phyloP scores from a whole-genome alignment of 1,284 basidiomycete genomes.

The Boletus sp. region DNA sequence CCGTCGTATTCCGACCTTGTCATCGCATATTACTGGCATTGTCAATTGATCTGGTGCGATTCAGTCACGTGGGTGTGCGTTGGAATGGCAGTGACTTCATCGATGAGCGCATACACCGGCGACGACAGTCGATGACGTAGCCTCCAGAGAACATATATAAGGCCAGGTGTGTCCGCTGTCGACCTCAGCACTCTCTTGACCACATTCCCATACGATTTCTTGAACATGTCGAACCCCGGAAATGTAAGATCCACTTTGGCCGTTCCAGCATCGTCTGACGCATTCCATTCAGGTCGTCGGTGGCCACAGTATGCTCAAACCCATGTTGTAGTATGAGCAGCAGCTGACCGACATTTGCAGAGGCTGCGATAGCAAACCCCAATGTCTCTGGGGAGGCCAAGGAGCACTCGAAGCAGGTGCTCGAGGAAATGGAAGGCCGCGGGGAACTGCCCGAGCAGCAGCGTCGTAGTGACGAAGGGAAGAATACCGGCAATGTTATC shows the following conservation, averaged over 20 bases:
- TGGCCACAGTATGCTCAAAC: conserved; percentile 4
- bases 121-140: conserved; percentile 10
- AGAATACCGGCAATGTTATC: conserved; percentile 23
- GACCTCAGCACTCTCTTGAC: conserved; percentile 1
- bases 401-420: conserved; percentile 42
- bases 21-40: too few species aligned
- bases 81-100: not conserved
- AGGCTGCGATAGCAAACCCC: conserved; percentile 44
- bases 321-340: not conserved
- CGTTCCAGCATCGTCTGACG: not conserved
- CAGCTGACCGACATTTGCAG: conserved; percentile 9
- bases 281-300: conserved; percentile 5
- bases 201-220: not conserved
- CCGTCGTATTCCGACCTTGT: not conserved
- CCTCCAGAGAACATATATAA: conserved; percentile 13
- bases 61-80: not conserved
- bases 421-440: conserved; percentile 36
- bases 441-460: conserved; percentile 21
- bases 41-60: too few species aligned
- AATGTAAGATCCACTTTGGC: conserved; percentile 13
- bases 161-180: not conserved
- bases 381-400: conserved; percentile 48
- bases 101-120: not conserved
- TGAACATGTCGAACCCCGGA: conserved; percentile 17
- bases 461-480: conserved; percentile 4